Percentiles rank a stretch among this genome's conserved stretches.
phyloP scores from a whole-genome alignment of 176 grass and related monocot genomes.

The Puya raimondii region DNA sequence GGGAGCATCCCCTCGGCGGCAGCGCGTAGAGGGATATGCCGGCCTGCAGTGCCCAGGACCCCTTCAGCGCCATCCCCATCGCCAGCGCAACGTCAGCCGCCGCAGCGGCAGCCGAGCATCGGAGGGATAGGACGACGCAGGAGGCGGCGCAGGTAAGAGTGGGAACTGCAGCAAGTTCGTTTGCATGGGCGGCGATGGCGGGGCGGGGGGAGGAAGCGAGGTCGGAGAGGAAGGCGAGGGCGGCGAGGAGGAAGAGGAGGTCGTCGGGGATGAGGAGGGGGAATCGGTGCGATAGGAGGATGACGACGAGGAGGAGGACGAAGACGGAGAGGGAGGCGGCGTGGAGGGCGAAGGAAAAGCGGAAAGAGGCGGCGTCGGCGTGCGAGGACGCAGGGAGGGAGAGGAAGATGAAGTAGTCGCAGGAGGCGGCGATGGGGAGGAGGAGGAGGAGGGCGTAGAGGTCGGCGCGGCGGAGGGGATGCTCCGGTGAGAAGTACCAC shows the following conservation, averaged over 20 bases:
- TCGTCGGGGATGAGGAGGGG: background rate
- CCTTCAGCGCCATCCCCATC: background rate
- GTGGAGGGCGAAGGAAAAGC: background rate
- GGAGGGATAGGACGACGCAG: no score
- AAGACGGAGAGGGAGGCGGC: background rate
- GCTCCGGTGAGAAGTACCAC: constrained; percentile 3
- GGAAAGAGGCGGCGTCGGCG: background rate
- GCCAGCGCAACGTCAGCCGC: background rate
- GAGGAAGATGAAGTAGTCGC: no score
- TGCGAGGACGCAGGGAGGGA: background rate
- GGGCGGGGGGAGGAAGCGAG: constrained; percentile 19
- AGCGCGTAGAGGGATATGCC: background rate
- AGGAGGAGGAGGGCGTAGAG: background rate
- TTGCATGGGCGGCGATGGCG: background rate
- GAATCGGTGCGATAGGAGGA: background rate
- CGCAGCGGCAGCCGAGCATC: no score
- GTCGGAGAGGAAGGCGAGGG: constrained; percentile 10
- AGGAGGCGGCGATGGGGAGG: background rate
- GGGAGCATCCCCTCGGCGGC: background rate
- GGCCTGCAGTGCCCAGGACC: constrained; percentile 8
- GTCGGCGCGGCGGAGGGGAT: background rate
- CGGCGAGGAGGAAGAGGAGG: background rate
- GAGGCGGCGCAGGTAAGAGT: no score
- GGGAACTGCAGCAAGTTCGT: no score
- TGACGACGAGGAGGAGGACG: background rate